Evolutionary conservation across 192 early-diverging fungal genomes (phyloP), one percentile per base, ranked within the genome.

Genomic region (Rhizoclosmatium globosum): DNA sequence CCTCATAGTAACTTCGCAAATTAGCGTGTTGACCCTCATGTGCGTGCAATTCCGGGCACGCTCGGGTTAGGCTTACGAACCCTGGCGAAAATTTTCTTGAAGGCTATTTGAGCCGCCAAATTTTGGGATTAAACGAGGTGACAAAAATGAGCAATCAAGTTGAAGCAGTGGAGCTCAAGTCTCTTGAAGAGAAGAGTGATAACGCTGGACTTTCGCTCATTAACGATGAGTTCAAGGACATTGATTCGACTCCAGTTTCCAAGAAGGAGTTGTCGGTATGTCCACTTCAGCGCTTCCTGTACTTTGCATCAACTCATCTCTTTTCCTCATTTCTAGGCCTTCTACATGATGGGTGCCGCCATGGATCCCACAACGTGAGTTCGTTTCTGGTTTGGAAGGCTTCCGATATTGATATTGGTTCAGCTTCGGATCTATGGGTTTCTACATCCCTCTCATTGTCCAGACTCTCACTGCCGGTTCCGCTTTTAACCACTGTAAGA

Each of bases 381-480:
- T 3, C 15, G 9, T 57, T 44, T 3, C 19, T 31, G 7, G 48
- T 19, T 38, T 3, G 2, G 23, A 4, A 15, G 4, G 11, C n/a
- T 31, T 21, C 11, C 23, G 50, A 9, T 3, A 17, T 64, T 64
- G 41, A 42, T 11, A 64, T 41, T 17, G 21, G 41, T 41, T 17
- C 62, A 42, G 50, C 6, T 53, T 53, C 50, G 50, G 50, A 53
- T 7, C 23, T 0, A 11, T 77, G 1, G 78, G 78, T 9, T 82
- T 83, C 59, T 79, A 79, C 58, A 74, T 73, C 43, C 84, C 84
- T 44, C 50, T 85, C 75, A 81, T 85, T 45, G 53, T 81, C 42
- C 41, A 81, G 43, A 45, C 31, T 38, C 44, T 82, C n/a, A 71
- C 65, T 50, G 78, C 82, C 44, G 31, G 72, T 42, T 9, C 45